Percentiles rank a stretch among this genome's conserved stretches.
Conservation (phyloP, 2,329 filamentous ascomycete species). For the Coniochaeta ligniaria region DNA sequence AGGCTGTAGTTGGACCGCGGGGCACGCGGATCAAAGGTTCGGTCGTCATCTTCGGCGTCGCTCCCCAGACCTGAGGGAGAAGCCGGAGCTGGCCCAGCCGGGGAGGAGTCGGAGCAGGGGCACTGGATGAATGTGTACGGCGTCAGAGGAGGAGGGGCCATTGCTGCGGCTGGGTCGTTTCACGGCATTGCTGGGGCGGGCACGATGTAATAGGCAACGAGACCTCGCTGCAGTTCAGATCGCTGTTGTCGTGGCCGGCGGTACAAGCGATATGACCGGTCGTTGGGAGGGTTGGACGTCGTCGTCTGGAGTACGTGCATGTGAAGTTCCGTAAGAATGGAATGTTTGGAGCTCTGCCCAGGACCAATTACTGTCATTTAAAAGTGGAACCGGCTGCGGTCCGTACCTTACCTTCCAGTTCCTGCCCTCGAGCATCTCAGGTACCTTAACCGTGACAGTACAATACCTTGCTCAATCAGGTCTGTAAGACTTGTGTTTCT, state of each 20-base stretch:
- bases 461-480: no score
- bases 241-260: background rate
- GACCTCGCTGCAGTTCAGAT: background rate
- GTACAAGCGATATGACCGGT: background rate
- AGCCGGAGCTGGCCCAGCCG: conserved; percentile 18
- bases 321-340: background rate
- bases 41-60: conserved; percentile 60
- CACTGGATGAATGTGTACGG: conserved; percentile 63
- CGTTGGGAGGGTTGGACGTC: background rate
- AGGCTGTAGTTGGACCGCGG: conserved; percentile 84
- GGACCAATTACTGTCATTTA: background rate
- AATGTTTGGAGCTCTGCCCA: background rate
- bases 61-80: conserved; percentile 5
- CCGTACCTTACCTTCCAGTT: no score
- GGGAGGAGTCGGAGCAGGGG: conserved; percentile 47
- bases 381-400: no score
- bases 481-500: no score
- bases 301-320: background rate
- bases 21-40: conserved; percentile 78
- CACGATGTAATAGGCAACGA: background rate
- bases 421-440: no score
- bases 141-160: conserved; percentile 42
- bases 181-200: background rate
- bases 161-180: conserved; percentile 14
- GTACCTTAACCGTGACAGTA: no score